These are phyloP conservation scores for Blastobotrys aristatus DNA, from an alignment of 1,139 yeast species.

Conservation along the genomic window DNA sequence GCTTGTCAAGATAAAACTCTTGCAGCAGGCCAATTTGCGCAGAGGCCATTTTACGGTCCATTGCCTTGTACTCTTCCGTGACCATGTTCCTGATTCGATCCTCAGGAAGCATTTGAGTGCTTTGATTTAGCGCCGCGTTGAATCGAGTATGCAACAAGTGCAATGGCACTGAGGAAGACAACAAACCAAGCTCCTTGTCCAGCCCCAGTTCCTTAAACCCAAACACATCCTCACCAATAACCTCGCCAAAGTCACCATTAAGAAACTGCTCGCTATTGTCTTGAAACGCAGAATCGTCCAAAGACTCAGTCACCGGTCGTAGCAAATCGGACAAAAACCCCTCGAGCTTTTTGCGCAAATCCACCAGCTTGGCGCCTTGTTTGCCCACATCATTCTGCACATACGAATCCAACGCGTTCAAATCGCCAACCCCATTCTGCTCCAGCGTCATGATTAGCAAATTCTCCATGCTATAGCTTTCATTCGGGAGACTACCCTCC, in stretches of 20 bases:
- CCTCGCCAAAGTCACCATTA: slow-evolving; percentile 91
- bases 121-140: slow-evolving; percentile 32
- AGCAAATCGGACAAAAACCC: slow-evolving; percentile 71
- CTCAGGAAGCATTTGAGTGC: slow-evolving; percentile 5
- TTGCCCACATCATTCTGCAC: slow-evolving; percentile 68
- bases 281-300: slow-evolving; percentile 71
- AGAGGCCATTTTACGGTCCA: slow-evolving; percentile 46
- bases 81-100: slow-evolving; percentile 7
- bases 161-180: slow-evolving; percentile 82
- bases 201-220: slow-evolving; percentile 93
- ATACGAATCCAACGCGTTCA: slow-evolving; percentile 70
- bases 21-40: slow-evolving; percentile 54
- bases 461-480: slow-evolving; percentile 40
- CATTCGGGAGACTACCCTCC: slow-evolving; percentile 34
- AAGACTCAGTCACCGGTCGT: slow-evolving; percentile 66
- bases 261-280: slow-evolving; percentile 92
- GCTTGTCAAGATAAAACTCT: slow-evolving; percentile 45
- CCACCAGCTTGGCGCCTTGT: slow-evolving; percentile 64
- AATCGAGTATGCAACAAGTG: slow-evolving; percentile 79
- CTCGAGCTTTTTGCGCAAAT: slow-evolving; percentile 63
- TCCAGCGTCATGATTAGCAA: slow-evolving; percentile 57
- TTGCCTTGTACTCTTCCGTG: slow-evolving; percentile 33
- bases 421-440: slow-evolving; percentile 81
- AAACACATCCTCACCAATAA: slow-evolving; percentile 87
- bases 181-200: slow-evolving; percentile 86